A percentile compares a stretch with the other conserved stretches of the same genome.
phyloP scores from a whole-genome alignment of 2,329 filamentous ascomycete species.

The Pyrenochaeta sp. region DNA sequence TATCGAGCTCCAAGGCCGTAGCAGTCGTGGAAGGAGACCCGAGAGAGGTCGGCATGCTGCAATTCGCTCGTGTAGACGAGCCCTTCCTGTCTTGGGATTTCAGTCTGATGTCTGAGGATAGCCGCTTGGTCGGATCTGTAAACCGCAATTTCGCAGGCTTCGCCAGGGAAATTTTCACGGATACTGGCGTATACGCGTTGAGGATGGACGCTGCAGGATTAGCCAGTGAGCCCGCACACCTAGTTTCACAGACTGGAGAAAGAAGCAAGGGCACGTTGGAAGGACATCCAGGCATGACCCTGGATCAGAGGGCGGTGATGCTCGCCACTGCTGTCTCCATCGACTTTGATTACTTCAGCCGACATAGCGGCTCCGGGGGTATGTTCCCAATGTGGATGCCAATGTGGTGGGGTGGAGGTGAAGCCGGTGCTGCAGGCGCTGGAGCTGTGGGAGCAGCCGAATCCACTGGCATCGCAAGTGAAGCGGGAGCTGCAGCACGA shows the following conservation, averaged over 20 bases:
- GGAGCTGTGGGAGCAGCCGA: constrained; percentile 52
- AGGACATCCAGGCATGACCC: constrained; percentile 62
- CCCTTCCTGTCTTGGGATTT: constrained; percentile 72
- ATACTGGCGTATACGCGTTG: constrained; percentile 70
- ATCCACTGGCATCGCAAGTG: constrained; percentile 53
- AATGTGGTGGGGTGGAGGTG: constrained; percentile 44
- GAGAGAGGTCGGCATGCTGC: constrained; percentile 57
- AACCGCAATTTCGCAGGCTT: constrained; percentile 70
- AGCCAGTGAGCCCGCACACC: constrained; percentile 47
- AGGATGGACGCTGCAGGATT: constrained; percentile 67
- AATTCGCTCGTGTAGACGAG: constrained; percentile 70
- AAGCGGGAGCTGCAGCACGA: constrained; percentile 56
- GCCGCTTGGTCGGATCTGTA: constrained; percentile 64
- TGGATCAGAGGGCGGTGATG: constrained; percentile 72
- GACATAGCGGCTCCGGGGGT: constrained; percentile 60
- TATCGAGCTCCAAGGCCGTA: constrained; percentile 59
- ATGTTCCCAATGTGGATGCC: constrained; percentile 61
- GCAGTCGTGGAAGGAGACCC: constrained; percentile 49
- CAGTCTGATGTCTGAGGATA: constrained; percentile 60
- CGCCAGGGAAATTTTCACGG: constrained; percentile 70
- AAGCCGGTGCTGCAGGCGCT: constrained; percentile 45
- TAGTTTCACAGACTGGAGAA: constrained; percentile 49
- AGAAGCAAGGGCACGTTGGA: constrained; percentile 20
- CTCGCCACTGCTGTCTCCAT: constrained; percentile 70
- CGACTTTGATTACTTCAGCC: constrained; percentile 73